These are phyloP conservation scores for Limtongozyma cylindracea DNA, from an alignment of 805 yeast species.

Conservation along the genomic window DNA sequence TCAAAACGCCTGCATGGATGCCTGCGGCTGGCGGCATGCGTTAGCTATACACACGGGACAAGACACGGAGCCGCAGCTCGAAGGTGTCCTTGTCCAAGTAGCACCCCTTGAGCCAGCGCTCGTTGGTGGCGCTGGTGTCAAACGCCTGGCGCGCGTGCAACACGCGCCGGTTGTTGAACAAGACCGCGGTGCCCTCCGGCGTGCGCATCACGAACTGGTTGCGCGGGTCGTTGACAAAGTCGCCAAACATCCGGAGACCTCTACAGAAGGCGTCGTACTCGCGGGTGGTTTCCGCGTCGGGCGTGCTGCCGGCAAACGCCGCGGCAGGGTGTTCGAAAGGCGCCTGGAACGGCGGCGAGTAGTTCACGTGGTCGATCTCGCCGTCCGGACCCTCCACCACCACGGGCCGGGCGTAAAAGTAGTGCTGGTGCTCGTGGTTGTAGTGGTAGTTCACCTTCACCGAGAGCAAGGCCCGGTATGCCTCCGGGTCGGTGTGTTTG, in stretches of 20 bases:
- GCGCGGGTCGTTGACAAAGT: conserved; percentile 19
- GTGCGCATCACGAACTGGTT: conserved; percentile 29
- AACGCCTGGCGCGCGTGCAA: conserved; percentile 33
- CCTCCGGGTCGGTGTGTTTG: conserved; percentile 27
- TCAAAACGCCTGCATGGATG: not conserved
- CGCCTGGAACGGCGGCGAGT: conserved; percentile 70
- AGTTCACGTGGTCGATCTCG: conserved; percentile 30
- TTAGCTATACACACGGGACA: not conserved
- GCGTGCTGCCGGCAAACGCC: too few species aligned
- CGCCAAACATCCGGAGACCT: conserved; percentile 37
- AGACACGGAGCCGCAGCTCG: conserved; percentile 22
- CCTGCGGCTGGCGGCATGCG: not conserved
- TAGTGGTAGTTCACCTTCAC: conserved; percentile 53
- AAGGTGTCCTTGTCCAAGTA: conserved; percentile 50
- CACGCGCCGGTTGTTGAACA: conserved; percentile 48
- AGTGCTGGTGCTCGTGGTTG: conserved; percentile 31
- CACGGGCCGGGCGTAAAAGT: conserved; percentile 34
- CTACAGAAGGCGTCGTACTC: conserved; percentile 25
- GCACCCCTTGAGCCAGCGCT: conserved; percentile 54
- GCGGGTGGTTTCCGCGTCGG: conserved; percentile 18
- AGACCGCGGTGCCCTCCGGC: conserved; percentile 32
- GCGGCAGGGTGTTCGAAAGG: too few species aligned
- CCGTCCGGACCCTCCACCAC: conserved; percentile 19
- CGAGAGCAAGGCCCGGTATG: conserved; percentile 30
- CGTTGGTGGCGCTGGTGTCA: conserved; percentile 17